These are phyloP conservation scores for Zasmidium cellare DNA, from an alignment of 2,329 filamentous ascomycete species.

Conservation along the genomic window DNA sequence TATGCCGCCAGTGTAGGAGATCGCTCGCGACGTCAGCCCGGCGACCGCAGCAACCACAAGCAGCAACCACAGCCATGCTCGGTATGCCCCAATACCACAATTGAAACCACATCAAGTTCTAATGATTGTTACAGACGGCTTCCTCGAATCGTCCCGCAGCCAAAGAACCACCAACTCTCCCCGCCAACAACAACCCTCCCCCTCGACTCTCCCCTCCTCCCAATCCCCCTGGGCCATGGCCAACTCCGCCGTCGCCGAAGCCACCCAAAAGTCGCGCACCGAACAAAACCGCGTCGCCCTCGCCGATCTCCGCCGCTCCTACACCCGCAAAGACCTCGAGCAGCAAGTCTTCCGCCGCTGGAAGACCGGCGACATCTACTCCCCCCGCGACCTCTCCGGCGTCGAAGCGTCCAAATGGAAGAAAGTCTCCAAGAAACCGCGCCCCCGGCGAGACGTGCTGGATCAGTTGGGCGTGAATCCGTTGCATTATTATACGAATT, in stretches of 20 bases:
- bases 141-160: not conserved
- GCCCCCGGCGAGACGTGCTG: constrained; percentile 62
- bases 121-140: not conserved
- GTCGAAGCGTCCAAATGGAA: constrained; percentile 82
- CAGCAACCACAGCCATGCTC: constrained; percentile 26
- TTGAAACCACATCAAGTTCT: not conserved
- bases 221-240: not conserved
- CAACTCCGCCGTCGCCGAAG: constrained; percentile 3
- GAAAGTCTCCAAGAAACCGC: constrained; percentile 53
- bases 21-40: constrained; percentile 21
- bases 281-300: constrained; percentile 12
- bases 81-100: constrained; percentile 18
- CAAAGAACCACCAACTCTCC: not conserved
- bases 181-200: not conserved
- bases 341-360: constrained; percentile 70
- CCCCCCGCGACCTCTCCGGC: constrained; percentile 80
- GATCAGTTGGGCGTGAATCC: constrained; percentile 80
- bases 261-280: constrained; percentile 4
- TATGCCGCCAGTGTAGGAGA: constrained; percentile 32
- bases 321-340: constrained; percentile 51
- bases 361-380: constrained; percentile 80
- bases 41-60: constrained; percentile 22
- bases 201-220: not conserved
- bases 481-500: constrained; percentile 90
- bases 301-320: constrained; percentile 27